Conservation (phyloP, 1,139 yeast genomes). For the Tardiomyces depauwii region DNA sequence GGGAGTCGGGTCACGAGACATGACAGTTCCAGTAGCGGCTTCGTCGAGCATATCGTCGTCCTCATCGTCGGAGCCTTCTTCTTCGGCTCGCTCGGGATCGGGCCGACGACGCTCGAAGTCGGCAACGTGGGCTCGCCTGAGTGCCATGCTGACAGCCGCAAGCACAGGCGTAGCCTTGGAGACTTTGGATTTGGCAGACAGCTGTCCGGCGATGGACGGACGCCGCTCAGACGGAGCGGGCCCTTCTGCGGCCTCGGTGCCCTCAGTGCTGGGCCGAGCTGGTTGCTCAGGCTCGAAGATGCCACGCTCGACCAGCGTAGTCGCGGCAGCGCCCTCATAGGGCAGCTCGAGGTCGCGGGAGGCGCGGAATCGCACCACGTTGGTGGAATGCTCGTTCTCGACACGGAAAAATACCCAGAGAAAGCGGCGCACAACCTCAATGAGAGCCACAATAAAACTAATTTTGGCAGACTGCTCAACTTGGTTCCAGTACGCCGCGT, state of each 20-base stretch:
- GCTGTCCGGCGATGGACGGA: background rate
- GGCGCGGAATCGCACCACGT: conserved; percentile 74
- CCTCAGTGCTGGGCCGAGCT: background rate
- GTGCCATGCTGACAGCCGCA: conserved; percentile 43
- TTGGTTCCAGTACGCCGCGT: conserved; percentile 54
- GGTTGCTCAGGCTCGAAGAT: conserved; percentile 4
- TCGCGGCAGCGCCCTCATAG: conserved; percentile 36
- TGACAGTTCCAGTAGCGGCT: too few species aligned
- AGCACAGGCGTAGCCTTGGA: conserved; percentile 25
- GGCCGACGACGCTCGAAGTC: conserved; percentile 67
- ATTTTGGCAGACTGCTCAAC: conserved; percentile 88
- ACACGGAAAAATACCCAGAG: conserved; percentile 87
- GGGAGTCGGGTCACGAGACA: too few species aligned
- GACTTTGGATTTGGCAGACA: conserved; percentile 4
- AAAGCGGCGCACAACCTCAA: conserved; percentile 72
- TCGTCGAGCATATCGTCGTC: conserved; percentile 16
- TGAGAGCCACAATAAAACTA: conserved; percentile 70
- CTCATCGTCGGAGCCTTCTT: conserved; percentile 26
- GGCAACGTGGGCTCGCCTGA: conserved; percentile 74
- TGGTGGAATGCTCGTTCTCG: conserved; percentile 92
- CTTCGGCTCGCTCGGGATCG: conserved; percentile 24
- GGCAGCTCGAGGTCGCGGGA: conserved; percentile 83
- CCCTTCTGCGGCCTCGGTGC: background rate
- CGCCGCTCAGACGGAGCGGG: background rate
- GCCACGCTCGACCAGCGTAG: conserved; percentile 4